Evolutionary conservation across 1,284 basidiomycete species (phyloP), one percentile per base, ranked within the genome.

Genomic region (Mycena citricolor): DNA sequence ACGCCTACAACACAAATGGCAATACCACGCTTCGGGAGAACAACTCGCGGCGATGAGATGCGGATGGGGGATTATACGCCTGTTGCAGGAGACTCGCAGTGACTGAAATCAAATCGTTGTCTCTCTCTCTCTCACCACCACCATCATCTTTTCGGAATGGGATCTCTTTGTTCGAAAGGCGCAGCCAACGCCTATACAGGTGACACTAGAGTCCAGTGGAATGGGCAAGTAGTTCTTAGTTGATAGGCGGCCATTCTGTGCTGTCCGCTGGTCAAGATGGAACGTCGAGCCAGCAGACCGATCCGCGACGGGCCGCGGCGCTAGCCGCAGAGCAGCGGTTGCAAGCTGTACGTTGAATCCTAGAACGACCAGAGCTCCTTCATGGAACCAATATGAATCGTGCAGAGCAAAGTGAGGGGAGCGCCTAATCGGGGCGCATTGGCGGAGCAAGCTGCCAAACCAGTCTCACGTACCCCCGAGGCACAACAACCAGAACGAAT

Each of bases 301-400:
- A 82, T 68, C 71, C 74, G 58, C 76, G 83, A 57, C 60, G 66
- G 32, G 84, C 83, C 54, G 79, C 81, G 48, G 79, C 81, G 57
- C 78, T 77, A 60, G 84, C 84, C 44, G 84, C 84, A 47, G 85
- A 87, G 62, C 72, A 74, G 58, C 70, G 84, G 57, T 54, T 75
- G 61, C 71, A 81, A 65, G 73, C 73, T 61, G 83, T 86, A 55
- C 63, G 81, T 67, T 39, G 48, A 26, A n/a, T 37, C 37, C 38
- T 40, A 14, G n/a, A 21, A n/a, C 13, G 12, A 6, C 14, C 31
- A 5, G 16, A 11, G 17, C 3, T 14, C 11, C 7, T 4, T 28
- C 16, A 22, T 5, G 17, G 24, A 26, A 25, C 32, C 28, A 22
- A 49, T 36, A 30, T 38, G 38, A 39, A 30, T 34, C 39, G 19